A percentile compares a stretch with the other conserved stretches of the same genome.
Conservation (phyloP, 768 basidiomycete species). For the Russula olivacea region DNA sequence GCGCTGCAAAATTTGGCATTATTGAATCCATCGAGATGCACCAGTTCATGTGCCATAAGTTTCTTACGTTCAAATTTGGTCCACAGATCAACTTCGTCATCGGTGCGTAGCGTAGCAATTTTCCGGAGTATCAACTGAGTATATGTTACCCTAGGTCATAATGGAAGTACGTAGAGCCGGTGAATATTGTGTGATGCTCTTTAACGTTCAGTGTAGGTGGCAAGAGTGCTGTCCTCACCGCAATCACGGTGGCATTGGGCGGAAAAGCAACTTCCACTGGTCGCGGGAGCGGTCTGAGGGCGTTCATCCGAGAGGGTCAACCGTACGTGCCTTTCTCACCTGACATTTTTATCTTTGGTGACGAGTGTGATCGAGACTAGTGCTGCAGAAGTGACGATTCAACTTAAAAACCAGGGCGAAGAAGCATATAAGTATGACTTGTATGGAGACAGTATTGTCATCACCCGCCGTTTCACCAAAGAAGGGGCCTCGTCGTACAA, state of each 20-base stretch:
- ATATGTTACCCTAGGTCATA: conserved; percentile 54
- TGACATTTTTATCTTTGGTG: background rate
- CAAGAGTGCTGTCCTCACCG: conserved; percentile 91
- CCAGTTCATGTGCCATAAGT: conserved; percentile 96
- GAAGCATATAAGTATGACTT: conserved; percentile 81
- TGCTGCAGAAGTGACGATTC: conserved; percentile 68
- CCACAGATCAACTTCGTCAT: conserved; percentile 97
- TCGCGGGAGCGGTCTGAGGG: conserved; percentile 76
- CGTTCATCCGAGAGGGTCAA: conserved; percentile 81
- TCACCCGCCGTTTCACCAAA: conserved; percentile 75
- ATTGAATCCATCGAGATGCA: conserved; percentile 81
- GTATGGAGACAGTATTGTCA: conserved; percentile 81
- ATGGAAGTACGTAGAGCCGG: conserved; percentile 68
- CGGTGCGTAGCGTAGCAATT: conserved; percentile 40
- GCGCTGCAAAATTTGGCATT: conserved; percentile 79
- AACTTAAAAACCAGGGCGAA: conserved; percentile 83
- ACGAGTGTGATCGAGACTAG: conserved; percentile 34
- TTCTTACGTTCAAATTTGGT: conserved; percentile 77
- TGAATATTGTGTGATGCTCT: conserved; percentile 6
- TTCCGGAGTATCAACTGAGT: background rate
- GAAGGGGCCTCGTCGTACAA: conserved; percentile 77
- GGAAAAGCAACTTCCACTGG: conserved; percentile 92
- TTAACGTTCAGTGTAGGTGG: conserved; percentile 52
- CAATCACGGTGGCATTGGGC: conserved; percentile 87
- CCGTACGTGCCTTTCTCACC: conserved; percentile 41